A percentile compares a stretch with the other conserved stretches of the same genome.
Evolutionary conservation across 768 basidiomycete species (phyloP).

Genomic region (Tremella fuciformis): DNA sequence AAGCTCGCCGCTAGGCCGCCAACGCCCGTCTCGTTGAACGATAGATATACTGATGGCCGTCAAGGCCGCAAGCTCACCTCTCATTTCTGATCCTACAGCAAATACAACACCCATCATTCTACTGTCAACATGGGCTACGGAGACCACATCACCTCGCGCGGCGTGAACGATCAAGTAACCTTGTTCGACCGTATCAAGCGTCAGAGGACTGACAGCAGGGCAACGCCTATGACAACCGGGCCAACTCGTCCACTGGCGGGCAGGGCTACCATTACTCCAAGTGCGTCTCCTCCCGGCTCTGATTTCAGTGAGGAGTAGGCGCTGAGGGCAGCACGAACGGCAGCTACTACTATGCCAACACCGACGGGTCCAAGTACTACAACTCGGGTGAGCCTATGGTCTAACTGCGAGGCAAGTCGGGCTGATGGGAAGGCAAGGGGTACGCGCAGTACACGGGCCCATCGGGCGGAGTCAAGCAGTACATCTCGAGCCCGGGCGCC

Average conservation of each 20-base stretch:
- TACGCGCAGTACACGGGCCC: slow-evolving; percentile 4
- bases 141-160: slow-evolving; percentile 15
- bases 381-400: slow-evolving; percentile 15
- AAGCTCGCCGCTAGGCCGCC: too few species aligned
- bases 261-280: slow-evolving; percentile 12
- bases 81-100: too few species aligned
- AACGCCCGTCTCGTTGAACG: too few species aligned
- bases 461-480: too few species aligned
- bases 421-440: slow-evolving; percentile 7
- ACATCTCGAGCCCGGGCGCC: too few species aligned
- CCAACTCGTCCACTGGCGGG: slow-evolving; percentile 6
- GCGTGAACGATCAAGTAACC: slow-evolving; percentile 20
- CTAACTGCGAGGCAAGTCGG: neutral
- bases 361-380: slow-evolving; percentile 24
- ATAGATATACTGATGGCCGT: too few species aligned
- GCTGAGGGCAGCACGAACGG: slow-evolving; percentile 6
- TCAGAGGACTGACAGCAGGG: slow-evolving; percentile 1
- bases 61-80: too few species aligned
- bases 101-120: too few species aligned
- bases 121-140: slow-evolving; percentile 2
- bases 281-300: neutral
- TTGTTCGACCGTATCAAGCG: too few species aligned
- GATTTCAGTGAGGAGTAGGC: neutral
- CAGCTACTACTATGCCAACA: slow-evolving; percentile 21
- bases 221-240: slow-evolving; percentile 17